A percentile compares a stretch with the other conserved stretches of the same genome.
These are phyloP conservation scores for Macadamia integrifolia DNA, from an alignment of 164 flowering plant genomes.

Conservation along the genomic window DNA sequence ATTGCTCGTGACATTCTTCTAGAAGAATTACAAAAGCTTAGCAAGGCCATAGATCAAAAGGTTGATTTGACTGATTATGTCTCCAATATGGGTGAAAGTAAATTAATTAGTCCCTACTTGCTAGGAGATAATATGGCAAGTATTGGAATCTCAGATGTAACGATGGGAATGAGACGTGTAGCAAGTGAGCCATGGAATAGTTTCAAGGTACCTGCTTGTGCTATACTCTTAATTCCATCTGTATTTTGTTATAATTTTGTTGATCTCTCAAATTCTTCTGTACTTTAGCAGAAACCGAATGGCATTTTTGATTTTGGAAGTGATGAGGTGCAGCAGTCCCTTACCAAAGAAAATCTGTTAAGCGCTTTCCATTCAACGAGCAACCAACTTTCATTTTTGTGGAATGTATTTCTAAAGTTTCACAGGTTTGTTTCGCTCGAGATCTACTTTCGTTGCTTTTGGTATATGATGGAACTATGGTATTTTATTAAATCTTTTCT, in stretches of 20 bases:
- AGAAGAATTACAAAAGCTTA: conserved; percentile 62
- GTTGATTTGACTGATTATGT: conserved; percentile 53
- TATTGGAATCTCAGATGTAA: conserved; percentile 26
- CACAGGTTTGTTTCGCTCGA: conserved; percentile 61
- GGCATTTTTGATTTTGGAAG: conserved; percentile 29
- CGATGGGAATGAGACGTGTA: conserved; percentile 13
- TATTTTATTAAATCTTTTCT: too few species aligned
- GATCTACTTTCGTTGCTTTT: too few species aligned
- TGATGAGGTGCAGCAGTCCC: conserved; percentile 32
- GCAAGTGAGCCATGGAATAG: conserved; percentile 28
- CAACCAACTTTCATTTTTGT: conserved; percentile 4
- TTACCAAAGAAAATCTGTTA: conserved; percentile 40
- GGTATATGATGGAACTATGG: too few species aligned
- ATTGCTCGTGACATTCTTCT: conserved; percentile 58
- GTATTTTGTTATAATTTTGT: neutral
- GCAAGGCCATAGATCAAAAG: conserved; percentile 51
- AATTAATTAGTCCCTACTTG: conserved; percentile 23
- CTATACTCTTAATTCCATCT: conserved; percentile 1
- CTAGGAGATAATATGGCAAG: conserved; percentile 17
- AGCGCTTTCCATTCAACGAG: conserved; percentile 50
- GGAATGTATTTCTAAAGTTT: conserved; percentile 65
- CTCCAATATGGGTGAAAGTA: conserved; percentile 31
- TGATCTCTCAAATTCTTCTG: conserved; percentile 5
- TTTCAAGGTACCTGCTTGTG: conserved; percentile 37
- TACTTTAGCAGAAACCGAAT: conserved; percentile 39